A percentile compares a stretch with the other conserved stretches of the same genome.
Conservation (phyloP, 106 monocot species). For the Platanthera guangdongensis region DNA sequence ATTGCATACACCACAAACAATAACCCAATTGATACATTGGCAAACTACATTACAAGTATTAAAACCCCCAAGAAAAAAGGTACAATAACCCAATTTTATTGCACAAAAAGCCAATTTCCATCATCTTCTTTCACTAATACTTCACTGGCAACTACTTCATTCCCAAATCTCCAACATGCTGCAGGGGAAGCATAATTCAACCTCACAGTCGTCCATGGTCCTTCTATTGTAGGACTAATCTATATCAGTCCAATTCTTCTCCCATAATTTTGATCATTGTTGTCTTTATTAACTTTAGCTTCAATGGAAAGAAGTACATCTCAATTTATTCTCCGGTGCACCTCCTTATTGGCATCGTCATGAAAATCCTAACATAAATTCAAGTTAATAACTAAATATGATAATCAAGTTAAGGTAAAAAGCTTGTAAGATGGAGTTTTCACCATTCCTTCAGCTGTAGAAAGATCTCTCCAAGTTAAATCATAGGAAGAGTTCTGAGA, state of each 20-base stretch:
- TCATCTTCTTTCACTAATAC: constrained; percentile 67
- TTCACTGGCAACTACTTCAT: constrained; percentile 93
- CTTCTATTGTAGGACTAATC: constrained; percentile 77
- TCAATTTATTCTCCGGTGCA: constrained; percentile 62
- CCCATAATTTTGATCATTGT: constrained; percentile 10
- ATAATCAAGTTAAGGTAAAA: not conserved
- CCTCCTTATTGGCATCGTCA: constrained; percentile 12
- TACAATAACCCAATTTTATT: too few species aligned
- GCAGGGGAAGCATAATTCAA: constrained; percentile 82
- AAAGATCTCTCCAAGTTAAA: constrained; percentile 53
- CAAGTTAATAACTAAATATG: not conserved
- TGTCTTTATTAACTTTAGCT: constrained; percentile 29
- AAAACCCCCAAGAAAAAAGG: too few species aligned
- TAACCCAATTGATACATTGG: too few species aligned
- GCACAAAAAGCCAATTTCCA: constrained; percentile 27
- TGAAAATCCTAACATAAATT: constrained; percentile 33
- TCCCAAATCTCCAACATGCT: constrained; percentile 91
- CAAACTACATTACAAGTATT: too few species aligned
- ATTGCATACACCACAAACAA: too few species aligned
- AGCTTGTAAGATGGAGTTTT: constrained; percentile 11
- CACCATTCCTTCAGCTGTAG: constrained; percentile 34
- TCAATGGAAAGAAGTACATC: constrained; percentile 41
- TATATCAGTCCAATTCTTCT: constrained; percentile 64
- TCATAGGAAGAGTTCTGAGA: constrained; percentile 28
- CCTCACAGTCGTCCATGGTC: constrained; percentile 95